Evolutionary conservation across 2,329 filamentous ascomycete species (phyloP).

Genomic region (Beauveria rudraprayagi): DNA sequence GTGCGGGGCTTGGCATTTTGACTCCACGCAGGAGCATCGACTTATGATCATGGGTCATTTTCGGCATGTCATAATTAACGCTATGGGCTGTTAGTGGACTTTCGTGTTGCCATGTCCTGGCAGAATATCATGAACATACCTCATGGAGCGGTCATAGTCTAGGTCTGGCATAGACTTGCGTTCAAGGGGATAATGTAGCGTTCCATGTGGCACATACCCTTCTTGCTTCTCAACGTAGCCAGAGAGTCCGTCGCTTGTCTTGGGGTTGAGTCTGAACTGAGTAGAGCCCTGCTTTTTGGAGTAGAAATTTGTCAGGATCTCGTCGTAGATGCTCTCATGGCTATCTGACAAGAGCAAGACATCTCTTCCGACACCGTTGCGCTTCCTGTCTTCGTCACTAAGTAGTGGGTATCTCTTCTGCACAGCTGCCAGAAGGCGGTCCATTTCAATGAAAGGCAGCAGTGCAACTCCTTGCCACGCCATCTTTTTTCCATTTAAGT

Average conservation of each 20-base stretch:
- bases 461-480: constrained; percentile 95
- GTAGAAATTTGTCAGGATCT: constrained; percentile 79
- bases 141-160: constrained; percentile 80
- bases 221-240: constrained; percentile 77
- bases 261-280: constrained; percentile 65
- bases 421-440: constrained; percentile 74
- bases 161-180: constrained; percentile 64
- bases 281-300: constrained; percentile 70
- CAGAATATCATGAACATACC: constrained; percentile 43
- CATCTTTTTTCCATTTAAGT: constrained; percentile 97
- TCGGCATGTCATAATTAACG: constrained; percentile 79
- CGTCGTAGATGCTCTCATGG: constrained; percentile 72
- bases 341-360: constrained; percentile 77
- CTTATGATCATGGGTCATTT: constrained; percentile 67
- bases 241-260: constrained; percentile 66
- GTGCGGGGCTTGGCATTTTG: constrained; percentile 59
- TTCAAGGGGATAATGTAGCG: constrained; percentile 69
- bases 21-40: constrained; percentile 88
- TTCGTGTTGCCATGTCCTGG: not conserved
- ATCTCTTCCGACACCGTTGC: constrained; percentile 75
- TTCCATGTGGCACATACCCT: constrained; percentile 75
- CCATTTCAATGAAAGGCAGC: constrained; percentile 93
- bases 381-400: constrained; percentile 63
- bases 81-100: constrained; percentile 38
- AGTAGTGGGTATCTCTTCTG: constrained; percentile 73